phyloP scores from a whole-genome alignment of 768 basidiomycete species.

The Pisolithus microcarpus region DNA sequence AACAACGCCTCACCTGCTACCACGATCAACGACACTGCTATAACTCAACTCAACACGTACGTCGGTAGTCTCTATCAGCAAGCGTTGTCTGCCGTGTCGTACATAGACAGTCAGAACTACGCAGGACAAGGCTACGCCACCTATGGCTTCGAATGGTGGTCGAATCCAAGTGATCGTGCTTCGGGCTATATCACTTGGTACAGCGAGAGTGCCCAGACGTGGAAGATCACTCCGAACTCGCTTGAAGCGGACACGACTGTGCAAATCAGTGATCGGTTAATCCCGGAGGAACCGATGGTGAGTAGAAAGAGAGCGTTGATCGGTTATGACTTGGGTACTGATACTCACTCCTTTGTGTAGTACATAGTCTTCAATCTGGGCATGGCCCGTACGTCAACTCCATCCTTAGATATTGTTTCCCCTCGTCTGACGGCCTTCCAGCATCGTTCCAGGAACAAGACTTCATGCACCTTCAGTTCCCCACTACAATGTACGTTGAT shows the following conservation, averaged over 20 bases:
- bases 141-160: slow-evolving; percentile 79
- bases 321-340: slow-evolving; percentile 1
- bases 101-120: slow-evolving; percentile 51
- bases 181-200: slow-evolving; percentile 87
- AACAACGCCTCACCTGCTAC: slow-evolving; percentile 45
- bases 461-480: slow-evolving; percentile 68
- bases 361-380: slow-evolving; percentile 83
- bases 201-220: slow-evolving; percentile 55
- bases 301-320: slow-evolving; percentile 15
- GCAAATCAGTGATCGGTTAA: slow-evolving; percentile 57
- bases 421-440: slow-evolving; percentile 14
- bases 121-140: slow-evolving; percentile 45
- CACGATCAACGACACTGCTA: slow-evolving; percentile 41
- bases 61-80: slow-evolving; percentile 69
- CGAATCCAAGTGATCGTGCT: slow-evolving; percentile 54
- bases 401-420: neutral
- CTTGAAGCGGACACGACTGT: slow-evolving; percentile 58
- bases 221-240: slow-evolving; percentile 61
- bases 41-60: slow-evolving; percentile 59
- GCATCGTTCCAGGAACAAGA: slow-evolving; percentile 69
- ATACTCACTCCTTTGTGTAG: slow-evolving; percentile 30
- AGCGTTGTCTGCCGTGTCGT: slow-evolving; percentile 59
- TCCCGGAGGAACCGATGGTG: slow-evolving; percentile 92
- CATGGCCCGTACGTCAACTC: slow-evolving; percentile 47
- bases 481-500: slow-evolving; percentile 76